These are phyloP conservation scores for Trebouxia sp. DNA, from an alignment of 139 green algal genomes.

Conservation along the genomic window DNA sequence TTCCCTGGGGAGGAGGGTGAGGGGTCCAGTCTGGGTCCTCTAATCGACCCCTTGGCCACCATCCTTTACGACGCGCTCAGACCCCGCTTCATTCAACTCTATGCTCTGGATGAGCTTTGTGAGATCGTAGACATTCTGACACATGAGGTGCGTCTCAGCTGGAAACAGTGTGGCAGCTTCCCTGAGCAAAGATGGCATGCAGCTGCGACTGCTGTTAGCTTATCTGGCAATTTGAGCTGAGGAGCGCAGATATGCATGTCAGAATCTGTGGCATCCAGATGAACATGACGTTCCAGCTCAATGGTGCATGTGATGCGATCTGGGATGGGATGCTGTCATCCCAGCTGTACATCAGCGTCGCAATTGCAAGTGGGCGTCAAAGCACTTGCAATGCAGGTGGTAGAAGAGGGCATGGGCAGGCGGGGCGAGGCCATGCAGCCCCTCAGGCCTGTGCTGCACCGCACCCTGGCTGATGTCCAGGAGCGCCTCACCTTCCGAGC, in stretches of 20 bases:
- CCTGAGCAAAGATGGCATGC: too few relatives aligned
- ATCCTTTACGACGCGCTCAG: conserved; percentile 90
- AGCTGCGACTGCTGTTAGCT: too few relatives aligned
- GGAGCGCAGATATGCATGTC: too few relatives aligned
- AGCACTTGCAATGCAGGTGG: too few relatives aligned
- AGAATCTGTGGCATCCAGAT: too few relatives aligned
- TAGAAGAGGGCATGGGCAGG: conserved; percentile 73
- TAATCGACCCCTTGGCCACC: conserved; percentile 86
- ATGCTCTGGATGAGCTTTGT: conserved; percentile 83
- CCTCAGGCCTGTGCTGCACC: conserved; percentile 73
- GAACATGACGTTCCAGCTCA: background rate
- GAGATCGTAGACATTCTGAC: conserved; percentile 88
- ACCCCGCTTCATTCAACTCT: conserved; percentile 75
- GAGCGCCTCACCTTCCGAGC: conserved; percentile 86
- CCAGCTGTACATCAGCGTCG: too few relatives aligned
- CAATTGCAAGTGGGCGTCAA: too few relatives aligned
- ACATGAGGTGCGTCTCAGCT: too few relatives aligned
- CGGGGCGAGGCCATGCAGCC: conserved; percentile 64
- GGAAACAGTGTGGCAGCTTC: background rate
- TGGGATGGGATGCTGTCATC: too few relatives aligned
- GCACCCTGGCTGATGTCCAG: conserved; percentile 89
- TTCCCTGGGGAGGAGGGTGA: conserved; percentile 59
- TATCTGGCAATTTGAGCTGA: too few relatives aligned
- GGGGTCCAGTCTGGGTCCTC: conserved; percentile 54
- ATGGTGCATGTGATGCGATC: conserved; percentile 70